Conservation (phyloP, 73 alveolate genomes). For the Paramecium sexaurelia region DNA sequence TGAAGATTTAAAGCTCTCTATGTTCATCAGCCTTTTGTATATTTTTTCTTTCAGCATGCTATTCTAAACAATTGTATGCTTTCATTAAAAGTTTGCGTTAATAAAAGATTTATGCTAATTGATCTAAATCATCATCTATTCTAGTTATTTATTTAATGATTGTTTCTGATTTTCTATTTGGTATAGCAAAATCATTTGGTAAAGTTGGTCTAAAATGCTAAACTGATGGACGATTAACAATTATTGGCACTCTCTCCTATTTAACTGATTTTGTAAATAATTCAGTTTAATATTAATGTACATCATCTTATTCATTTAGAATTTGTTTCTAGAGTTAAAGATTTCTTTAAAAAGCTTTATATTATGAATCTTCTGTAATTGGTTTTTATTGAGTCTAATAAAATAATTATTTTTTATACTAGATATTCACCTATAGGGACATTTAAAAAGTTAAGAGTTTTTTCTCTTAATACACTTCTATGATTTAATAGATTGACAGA, state of each 20-base stretch:
- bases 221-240: constrained; percentile 5
- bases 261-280: constrained; percentile 2
- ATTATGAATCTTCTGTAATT: background rate
- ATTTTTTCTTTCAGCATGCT: background rate
- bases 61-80: background rate
- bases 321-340: background rate
- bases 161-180: background rate
- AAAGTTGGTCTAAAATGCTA: constrained; percentile 19
- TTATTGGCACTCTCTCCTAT: constrained; percentile 26
- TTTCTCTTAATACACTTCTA: constrained; percentile 19
- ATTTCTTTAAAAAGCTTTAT: constrained; percentile 18
- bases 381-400: constrained; percentile 16
- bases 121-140: background rate
- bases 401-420: background rate
- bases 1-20: background rate
- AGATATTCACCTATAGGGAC: background rate
- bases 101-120: background rate
- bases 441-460: background rate
- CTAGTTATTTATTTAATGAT: background rate
- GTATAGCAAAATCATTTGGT: background rate
- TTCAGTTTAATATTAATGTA: constrained; percentile 8
- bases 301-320: constrained; percentile 29
- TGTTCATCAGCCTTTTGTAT: background rate
- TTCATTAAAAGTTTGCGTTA: background rate
- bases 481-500: background rate